Conservation (phyloP, 2,329 filamentous ascomycete species). For the Myriangium duriaei region DNA sequence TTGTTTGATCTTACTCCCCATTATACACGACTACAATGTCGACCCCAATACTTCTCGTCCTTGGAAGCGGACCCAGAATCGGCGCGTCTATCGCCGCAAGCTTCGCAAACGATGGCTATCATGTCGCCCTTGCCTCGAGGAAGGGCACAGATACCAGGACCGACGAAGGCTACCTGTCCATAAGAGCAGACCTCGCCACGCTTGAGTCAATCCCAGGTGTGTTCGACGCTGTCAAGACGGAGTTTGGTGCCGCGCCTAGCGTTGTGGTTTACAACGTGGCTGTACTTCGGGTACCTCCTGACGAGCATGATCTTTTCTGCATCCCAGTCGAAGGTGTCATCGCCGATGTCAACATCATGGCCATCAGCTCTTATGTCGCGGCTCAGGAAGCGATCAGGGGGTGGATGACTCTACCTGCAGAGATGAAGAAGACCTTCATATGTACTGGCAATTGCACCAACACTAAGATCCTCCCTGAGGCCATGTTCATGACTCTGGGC, state of each 20-base stretch:
- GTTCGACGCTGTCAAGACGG: conserved; percentile 18
- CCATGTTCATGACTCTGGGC: conserved; percentile 21
- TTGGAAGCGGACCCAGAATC: conserved; percentile 18
- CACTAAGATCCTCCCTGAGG: conserved; percentile 14
- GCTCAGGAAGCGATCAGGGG: background rate
- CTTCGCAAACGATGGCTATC: conserved; percentile 16
- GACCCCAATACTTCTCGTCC: conserved; percentile 16
- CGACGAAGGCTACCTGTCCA: conserved; percentile 8
- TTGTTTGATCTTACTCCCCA: too few species aligned
- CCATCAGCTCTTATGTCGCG: background rate
- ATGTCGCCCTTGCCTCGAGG: conserved; percentile 7
- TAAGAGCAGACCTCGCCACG: background rate
- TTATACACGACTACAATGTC: too few species aligned
- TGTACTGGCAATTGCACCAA: background rate
- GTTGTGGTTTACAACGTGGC: conserved; percentile 27
- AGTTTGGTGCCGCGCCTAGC: conserved; percentile 14
- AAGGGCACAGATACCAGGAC: conserved; percentile 13
- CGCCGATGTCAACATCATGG: background rate
- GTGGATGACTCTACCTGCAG: background rate
- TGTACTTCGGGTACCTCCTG: conserved; percentile 22
- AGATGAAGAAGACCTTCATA: background rate
- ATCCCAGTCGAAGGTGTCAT: conserved; percentile 16
- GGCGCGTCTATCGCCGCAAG: conserved; percentile 16
- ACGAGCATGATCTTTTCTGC: conserved; percentile 23
- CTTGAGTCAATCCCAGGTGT: background rate